phyloP scores from a whole-genome alignment of 345 rosid genomes.

The Syzygium aqueum region DNA sequence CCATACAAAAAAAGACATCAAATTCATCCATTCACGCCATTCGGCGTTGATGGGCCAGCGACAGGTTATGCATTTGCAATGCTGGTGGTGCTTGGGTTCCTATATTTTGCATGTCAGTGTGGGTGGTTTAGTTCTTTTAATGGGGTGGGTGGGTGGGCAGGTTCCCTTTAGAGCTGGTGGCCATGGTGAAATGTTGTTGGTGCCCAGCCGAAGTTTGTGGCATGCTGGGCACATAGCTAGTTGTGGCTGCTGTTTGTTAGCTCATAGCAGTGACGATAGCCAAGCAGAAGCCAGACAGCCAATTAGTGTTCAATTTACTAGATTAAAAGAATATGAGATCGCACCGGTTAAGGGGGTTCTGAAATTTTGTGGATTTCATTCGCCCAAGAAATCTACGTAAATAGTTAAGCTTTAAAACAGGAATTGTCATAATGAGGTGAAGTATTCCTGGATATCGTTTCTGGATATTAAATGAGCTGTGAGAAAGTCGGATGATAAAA shows the following conservation, averaged over 20 bases:
- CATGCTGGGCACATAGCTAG: neutral
- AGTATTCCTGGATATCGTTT: neutral
- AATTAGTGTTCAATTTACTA: neutral
- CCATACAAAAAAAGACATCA: neutral
- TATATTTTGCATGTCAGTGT: neutral
- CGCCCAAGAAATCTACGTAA: neutral
- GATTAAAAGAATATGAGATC: neutral
- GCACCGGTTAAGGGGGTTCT: neutral
- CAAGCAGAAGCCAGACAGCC: neutral
- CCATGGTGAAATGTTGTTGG: neutral
- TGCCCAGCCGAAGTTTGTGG: neutral
- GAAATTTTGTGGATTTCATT: neutral
- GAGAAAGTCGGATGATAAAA: neutral
- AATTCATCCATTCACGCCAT: neutral
- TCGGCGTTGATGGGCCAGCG: neutral
- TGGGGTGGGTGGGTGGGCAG: neutral
- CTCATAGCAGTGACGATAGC: neutral
- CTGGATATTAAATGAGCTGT: neutral
- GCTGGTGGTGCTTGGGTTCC: neutral
- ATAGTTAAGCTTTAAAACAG: neutral
- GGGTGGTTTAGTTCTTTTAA: neutral
- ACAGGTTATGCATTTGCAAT: neutral
- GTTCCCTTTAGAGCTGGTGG: neutral
- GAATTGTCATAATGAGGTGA: neutral
- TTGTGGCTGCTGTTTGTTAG: neutral